A percentile compares a stretch with the other conserved stretches of the same genome.
Conservation (phyloP, 2,329 filamentous ascomycete species). For the Fusarium acutatum region DNA sequence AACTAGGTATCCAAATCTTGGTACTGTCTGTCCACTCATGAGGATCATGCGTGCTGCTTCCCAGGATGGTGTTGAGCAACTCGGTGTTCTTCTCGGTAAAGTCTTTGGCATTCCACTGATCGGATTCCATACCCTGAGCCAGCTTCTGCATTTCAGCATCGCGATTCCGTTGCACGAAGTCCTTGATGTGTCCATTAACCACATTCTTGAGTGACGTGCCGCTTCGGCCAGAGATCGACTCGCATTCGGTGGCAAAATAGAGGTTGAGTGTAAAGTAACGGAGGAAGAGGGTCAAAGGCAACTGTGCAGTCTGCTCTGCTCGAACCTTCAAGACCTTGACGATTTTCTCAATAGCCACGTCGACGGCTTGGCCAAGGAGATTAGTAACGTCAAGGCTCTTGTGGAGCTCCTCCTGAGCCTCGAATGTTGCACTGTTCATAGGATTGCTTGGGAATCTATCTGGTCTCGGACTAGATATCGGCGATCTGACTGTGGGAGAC, state of each 20-base stretch:
- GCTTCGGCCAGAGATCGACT: slow-evolving; percentile 82
- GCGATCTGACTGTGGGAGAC: slow-evolving; percentile 61
- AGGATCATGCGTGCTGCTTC: slow-evolving; percentile 76
- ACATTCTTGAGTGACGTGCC: slow-evolving; percentile 79
- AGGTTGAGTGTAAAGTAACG: slow-evolving; percentile 85
- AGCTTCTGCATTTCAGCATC: slow-evolving; percentile 78
- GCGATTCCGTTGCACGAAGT: slow-evolving; percentile 77
- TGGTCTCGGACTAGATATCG: slow-evolving; percentile 60
- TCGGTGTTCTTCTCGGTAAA: slow-evolving; percentile 70
- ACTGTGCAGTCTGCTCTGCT: slow-evolving; percentile 74
- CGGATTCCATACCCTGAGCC: slow-evolving; percentile 79
- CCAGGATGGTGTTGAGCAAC: slow-evolving; percentile 71
- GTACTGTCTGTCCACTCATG: slow-evolving; percentile 70
- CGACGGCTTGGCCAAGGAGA: slow-evolving; percentile 80
- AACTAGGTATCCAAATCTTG: slow-evolving; percentile 64
- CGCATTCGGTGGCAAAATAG: slow-evolving; percentile 86
- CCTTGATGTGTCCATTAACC: slow-evolving; percentile 83
- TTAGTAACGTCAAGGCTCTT: slow-evolving; percentile 80
- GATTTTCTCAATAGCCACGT: slow-evolving; percentile 80
- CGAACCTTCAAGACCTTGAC: slow-evolving; percentile 80
- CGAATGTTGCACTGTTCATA: slow-evolving; percentile 46
- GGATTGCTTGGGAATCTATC: slow-evolving; percentile 40
- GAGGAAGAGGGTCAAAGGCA: slow-evolving; percentile 76
- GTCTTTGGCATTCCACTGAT: slow-evolving; percentile 82
- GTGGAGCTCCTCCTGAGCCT: slow-evolving; percentile 78